Conservation (phyloP, 2,329 filamentous ascomycete genomes). For the Colletotrichum agaves region DNA sequence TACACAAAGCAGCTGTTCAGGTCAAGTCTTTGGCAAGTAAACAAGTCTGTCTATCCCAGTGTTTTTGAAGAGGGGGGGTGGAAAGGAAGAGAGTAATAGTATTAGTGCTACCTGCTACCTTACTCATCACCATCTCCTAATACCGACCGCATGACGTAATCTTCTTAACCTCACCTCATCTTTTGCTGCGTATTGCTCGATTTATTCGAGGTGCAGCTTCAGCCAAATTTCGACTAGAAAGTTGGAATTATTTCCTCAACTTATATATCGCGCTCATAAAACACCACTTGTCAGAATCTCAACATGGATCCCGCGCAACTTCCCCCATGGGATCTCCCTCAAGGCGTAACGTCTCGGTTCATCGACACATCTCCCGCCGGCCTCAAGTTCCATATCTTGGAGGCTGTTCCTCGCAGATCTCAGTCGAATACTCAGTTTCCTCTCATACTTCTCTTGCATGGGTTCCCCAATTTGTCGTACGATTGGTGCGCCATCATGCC, state of each 20-base stretch:
- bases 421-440: conserved; percentile 48
- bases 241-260: no score
- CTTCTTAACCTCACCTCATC: background rate
- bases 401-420: conserved; percentile 55
- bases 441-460: conserved; percentile 71
- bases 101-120: background rate
- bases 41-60: no score
- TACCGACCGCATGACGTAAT: background rate
- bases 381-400: conserved; percentile 70
- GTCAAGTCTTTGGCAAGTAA: background rate
- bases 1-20: no score
- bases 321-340: conserved; percentile 52
- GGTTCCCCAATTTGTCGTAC: conserved; percentile 75
- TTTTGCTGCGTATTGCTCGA: background rate
- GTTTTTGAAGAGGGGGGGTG: no score
- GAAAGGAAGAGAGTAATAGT: no score
- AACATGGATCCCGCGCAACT: conserved; percentile 15
- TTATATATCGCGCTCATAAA: background rate
- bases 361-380: conserved; percentile 61
- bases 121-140: background rate
- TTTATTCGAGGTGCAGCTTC: no score
- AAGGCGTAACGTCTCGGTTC: conserved; percentile 64
- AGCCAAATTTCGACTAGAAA: no score
- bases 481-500: conserved; percentile 75
- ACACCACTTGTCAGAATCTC: no score